Evolutionary conservation across 768 basidiomycete genomes (phyloP).

Genomic region (Sutorius australiensis): DNA sequence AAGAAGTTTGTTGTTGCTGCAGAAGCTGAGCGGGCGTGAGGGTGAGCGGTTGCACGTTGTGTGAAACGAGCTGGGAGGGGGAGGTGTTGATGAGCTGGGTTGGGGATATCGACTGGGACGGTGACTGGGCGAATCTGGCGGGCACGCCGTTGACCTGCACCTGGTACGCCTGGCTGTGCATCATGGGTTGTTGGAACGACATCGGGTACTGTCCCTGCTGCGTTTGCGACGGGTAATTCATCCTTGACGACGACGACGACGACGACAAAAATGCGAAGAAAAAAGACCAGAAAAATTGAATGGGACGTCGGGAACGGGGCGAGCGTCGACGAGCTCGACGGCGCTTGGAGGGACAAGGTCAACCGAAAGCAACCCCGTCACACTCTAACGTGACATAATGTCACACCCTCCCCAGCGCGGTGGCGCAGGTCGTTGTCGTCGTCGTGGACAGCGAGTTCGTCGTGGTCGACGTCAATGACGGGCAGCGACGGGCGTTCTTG

Average conservation of each 20-base stretch:
- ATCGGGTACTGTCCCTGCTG: slow-evolving; percentile 26
- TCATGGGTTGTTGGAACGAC: slow-evolving; percentile 20
- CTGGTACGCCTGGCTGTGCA: slow-evolving; percentile 18
- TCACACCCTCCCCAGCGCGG: slow-evolving; percentile 18
- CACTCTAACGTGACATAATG: slow-evolving; percentile 25
- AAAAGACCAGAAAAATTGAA: background rate
- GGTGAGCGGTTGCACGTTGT: slow-evolving; percentile 8
- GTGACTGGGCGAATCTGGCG: background rate
- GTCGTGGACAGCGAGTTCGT: background rate
- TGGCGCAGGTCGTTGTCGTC: slow-evolving; percentile 11
- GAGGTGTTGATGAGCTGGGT: slow-evolving; percentile 21
- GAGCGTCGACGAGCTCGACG: background rate
- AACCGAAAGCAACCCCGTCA: slow-evolving; percentile 15
- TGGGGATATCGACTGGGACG: slow-evolving; percentile 24
- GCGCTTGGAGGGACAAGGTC: slow-evolving; percentile 9
- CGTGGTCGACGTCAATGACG: background rate
- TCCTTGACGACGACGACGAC: background rate
- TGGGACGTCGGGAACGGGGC: background rate
- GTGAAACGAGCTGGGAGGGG: background rate
- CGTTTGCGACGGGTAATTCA: slow-evolving; percentile 25
- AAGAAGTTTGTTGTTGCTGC: slow-evolving; percentile 31
- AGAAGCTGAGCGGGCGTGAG: slow-evolving; percentile 38
- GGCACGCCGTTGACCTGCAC: slow-evolving; percentile 9
- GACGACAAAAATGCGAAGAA: background rate
- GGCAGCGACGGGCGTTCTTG: background rate